Conservation (phyloP, 768 basidiomycete genomes). For the Mycena venus region DNA sequence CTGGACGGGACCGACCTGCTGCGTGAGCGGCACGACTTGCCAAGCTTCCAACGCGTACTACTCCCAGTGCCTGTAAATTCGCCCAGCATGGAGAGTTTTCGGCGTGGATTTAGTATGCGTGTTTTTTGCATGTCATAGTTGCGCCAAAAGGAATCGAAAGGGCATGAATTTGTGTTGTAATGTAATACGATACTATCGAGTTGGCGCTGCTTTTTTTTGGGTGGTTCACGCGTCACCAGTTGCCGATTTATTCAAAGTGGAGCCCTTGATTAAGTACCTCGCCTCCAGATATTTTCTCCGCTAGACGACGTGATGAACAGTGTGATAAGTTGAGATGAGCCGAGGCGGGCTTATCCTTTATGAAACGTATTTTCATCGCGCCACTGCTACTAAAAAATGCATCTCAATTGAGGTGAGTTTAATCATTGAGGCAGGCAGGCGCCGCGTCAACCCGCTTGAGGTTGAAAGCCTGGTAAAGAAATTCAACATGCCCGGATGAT, state of each 20-base stretch:
- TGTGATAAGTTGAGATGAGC: neutral
- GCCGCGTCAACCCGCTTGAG: neutral
- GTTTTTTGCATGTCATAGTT: no score
- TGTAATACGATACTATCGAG: no score
- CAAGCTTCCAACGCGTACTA: conserved; percentile 28
- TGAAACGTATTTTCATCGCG: neutral
- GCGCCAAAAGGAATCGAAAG: neutral
- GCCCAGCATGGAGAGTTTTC: neutral
- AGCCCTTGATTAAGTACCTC: neutral
- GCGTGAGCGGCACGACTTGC: conserved; percentile 35
- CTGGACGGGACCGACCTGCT: conserved; percentile 39
- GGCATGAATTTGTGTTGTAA: no score
- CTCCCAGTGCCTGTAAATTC: conserved; percentile 24
- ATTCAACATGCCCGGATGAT: neutral
- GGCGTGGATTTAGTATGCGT: no score
- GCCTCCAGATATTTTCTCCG: neutral
- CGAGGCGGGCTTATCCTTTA: neutral
- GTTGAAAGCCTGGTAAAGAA: neutral
- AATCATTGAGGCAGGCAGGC: no score
- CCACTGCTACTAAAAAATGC: neutral
- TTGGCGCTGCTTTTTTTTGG: no score
- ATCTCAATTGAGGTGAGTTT: neutral
- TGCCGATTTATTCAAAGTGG: no score
- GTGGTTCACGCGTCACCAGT: no score
- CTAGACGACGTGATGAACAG: neutral